Conservation (phyloP, 2,329 filamentous ascomycete species). For the Fusarium sp. region DNA sequence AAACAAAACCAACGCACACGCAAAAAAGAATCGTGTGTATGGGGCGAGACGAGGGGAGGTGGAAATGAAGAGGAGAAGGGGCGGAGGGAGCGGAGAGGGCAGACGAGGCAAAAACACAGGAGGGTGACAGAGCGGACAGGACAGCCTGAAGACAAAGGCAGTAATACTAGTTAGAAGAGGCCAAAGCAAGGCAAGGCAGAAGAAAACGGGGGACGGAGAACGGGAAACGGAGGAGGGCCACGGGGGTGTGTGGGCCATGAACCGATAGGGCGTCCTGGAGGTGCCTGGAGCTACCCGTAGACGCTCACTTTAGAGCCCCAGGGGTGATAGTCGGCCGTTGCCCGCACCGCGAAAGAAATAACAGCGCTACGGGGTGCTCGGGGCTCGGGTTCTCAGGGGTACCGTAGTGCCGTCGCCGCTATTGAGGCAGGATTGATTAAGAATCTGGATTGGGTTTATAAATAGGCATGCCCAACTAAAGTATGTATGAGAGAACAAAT, state of each 20-base stretch:
- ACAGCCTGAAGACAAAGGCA: conserved; percentile 42
- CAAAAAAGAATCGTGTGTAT: conserved; percentile 15
- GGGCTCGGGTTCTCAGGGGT: conserved; percentile 27
- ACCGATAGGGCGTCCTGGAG: conserved; percentile 32
- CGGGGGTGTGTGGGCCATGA: conserved; percentile 39
- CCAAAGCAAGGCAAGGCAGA: conserved; percentile 20
- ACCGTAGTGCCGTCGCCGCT: conserved; percentile 15
- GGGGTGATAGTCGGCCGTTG: conserved; percentile 22
- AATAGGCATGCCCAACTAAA: not conserved
- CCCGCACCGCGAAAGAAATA: conserved; percentile 20
- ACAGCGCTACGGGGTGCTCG: conserved; percentile 32
- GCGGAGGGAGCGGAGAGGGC: conserved; percentile 29
- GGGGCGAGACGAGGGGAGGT: conserved; percentile 21
- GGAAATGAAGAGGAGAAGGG: conserved; percentile 27
- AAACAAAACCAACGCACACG: conserved; percentile 1
- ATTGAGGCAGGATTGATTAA: not conserved
- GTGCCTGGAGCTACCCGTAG: not conserved
- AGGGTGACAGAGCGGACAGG: conserved; percentile 28
- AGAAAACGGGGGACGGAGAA: conserved; percentile 35
- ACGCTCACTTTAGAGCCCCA: conserved; percentile 1
- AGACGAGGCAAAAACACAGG: conserved; percentile 35
- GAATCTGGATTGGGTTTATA: conserved; percentile 1
- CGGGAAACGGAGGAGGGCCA: conserved; percentile 43
- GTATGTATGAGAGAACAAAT: not conserved
- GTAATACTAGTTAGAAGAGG: conserved; percentile 13